These are phyloP conservation scores for Acer saccharum DNA, from an alignment of 345 rosid species.

Conservation along the genomic window DNA sequence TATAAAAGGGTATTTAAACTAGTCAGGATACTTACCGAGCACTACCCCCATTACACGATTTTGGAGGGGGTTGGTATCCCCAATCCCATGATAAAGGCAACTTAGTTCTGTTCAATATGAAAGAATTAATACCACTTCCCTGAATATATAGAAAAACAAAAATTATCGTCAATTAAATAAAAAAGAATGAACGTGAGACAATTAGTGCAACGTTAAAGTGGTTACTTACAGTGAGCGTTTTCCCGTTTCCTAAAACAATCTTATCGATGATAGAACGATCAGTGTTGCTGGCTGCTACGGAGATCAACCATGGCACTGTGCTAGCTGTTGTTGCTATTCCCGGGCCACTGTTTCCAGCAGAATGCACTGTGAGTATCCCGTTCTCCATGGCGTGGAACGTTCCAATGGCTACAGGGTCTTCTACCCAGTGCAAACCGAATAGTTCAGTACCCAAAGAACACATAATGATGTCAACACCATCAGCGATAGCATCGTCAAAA, in stretches of 20 bases:
- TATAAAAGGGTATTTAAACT: too few species aligned
- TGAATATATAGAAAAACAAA: not conserved
- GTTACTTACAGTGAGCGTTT: constrained; percentile 25
- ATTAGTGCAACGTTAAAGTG: too few species aligned
- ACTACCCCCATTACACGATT: too few species aligned
- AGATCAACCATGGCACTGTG: constrained; percentile 35
- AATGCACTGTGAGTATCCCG: constrained; percentile 37
- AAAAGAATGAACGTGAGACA: too few species aligned
- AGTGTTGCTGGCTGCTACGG: constrained; percentile 34
- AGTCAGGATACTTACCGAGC: too few species aligned
- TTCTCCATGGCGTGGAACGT: constrained; percentile 7
- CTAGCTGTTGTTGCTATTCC: not conserved
- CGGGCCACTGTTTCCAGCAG: constrained; percentile 26
- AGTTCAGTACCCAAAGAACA: constrained; percentile 24
- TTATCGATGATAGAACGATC: constrained; percentile 31
- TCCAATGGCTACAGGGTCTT: constrained; percentile 31
- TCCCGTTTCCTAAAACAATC: constrained; percentile 39
- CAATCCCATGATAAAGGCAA: constrained; percentile 21
- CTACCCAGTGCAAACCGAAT: too few species aligned
- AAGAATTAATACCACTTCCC: constrained; percentile 32
- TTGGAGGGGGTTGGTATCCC: too few species aligned
- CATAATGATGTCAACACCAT: constrained; percentile 43
- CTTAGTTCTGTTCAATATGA: constrained; percentile 19
- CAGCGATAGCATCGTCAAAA: constrained; percentile 54
- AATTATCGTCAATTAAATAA: too few species aligned